A percentile compares a stretch with the other conserved stretches of the same genome.
These are phyloP conservation scores for Tolypocladium pustulatum DNA, from an alignment of 2,329 filamentous ascomycete species.

Conservation along the genomic window DNA sequence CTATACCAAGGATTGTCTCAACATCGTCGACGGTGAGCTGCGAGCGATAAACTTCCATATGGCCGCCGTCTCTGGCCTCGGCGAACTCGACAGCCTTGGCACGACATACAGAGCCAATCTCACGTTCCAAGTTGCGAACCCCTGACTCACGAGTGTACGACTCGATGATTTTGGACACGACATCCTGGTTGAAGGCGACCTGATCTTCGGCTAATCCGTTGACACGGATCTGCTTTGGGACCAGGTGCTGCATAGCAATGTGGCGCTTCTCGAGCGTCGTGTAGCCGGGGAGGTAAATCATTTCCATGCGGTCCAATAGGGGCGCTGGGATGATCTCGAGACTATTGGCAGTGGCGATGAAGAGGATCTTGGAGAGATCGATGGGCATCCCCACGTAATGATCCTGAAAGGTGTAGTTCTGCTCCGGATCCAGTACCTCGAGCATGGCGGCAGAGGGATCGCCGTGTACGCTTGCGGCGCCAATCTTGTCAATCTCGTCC, in stretches of 20 bases:
- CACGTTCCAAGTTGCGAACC: constrained; percentile 90
- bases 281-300: constrained; percentile 85
- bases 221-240: constrained; percentile 87
- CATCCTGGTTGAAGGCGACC: constrained; percentile 67
- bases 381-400: constrained; percentile 95
- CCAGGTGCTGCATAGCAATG: constrained; percentile 85
- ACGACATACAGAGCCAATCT: constrained; percentile 89
- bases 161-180: constrained; percentile 91
- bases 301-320: constrained; percentile 93
- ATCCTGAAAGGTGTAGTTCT: constrained; percentile 90
- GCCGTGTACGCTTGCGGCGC: constrained; percentile 81
- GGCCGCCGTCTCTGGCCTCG: constrained; percentile 69
- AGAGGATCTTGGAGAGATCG: constrained; percentile 90
- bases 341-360: constrained; percentile 93
- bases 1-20: constrained; percentile 83
- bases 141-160: constrained; percentile 94
- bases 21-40: constrained; percentile 68
- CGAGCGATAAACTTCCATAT: constrained; percentile 60
- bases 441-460: constrained; percentile 97
- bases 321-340: constrained; percentile 93
- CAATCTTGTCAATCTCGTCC: constrained; percentile 97
- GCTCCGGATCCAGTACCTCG: constrained; percentile 92
- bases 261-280: constrained; percentile 95
- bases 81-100: constrained; percentile 93
- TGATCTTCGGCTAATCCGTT: constrained; percentile 76